A percentile compares a stretch with the other conserved stretches of the same genome.
phyloP scores from a whole-genome alignment of 1,284 basidiomycete genomes.

The Meira miltonrushii region DNA sequence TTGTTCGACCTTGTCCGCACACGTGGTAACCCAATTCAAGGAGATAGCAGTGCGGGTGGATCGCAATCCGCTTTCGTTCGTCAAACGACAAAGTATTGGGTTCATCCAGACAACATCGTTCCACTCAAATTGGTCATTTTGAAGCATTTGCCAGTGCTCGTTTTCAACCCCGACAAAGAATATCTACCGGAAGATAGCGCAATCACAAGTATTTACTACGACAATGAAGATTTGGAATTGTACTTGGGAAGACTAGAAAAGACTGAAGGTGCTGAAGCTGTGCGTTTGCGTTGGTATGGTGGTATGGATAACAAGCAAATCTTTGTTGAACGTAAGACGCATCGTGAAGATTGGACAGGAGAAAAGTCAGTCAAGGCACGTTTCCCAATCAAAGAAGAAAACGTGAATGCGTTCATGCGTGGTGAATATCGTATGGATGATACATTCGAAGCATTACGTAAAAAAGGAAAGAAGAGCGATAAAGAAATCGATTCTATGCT shows the following conservation, averaged over 20 bases:
- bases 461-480: constrained; percentile 89
- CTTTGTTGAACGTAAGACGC: constrained; percentile 97
- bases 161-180: constrained; percentile 93
- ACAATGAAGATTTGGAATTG: constrained; percentile 93
- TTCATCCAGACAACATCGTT: constrained; percentile 70
- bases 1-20: constrained; percentile 94
- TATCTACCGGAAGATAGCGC: constrained; percentile 82
- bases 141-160: constrained; percentile 68
- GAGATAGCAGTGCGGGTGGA: constrained; percentile 88
- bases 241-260: constrained; percentile 96
- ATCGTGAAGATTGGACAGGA: constrained; percentile 98
- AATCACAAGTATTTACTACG: constrained; percentile 80
- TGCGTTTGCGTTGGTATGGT: constrained; percentile 97
- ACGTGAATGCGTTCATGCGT: constrained; percentile 82
- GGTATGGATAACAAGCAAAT: constrained; percentile 71
- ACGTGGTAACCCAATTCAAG: constrained; percentile 84
- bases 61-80: constrained; percentile 93
- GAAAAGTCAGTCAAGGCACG: constrained; percentile 98
- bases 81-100: constrained; percentile 99
- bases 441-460: constrained; percentile 81
- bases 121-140: constrained; percentile 93
- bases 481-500: constrained; percentile 92
- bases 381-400: constrained; percentile 91
- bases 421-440: constrained; percentile 91
- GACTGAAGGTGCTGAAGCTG: constrained; percentile 95